phyloP scores from a whole-genome alignment of 371 early-diverging fungal genomes.

The Batkoa obscura region DNA sequence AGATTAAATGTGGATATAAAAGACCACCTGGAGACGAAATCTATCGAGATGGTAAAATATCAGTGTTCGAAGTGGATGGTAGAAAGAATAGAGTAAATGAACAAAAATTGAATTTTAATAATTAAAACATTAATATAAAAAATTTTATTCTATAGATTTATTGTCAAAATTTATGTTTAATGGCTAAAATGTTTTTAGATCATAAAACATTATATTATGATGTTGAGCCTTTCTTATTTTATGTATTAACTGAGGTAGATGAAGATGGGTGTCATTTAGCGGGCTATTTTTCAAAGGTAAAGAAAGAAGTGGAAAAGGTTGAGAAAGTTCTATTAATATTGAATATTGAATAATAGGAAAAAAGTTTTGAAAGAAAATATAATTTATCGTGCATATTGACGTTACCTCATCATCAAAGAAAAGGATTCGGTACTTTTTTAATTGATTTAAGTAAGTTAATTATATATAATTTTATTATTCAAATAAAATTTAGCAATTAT shows the following conservation, averaged over 20 bases:
- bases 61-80: slow-evolving; percentile 92
- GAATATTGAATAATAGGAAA: slow-evolving; percentile 43
- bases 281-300: slow-evolving; percentile 97
- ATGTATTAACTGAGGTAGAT: slow-evolving; percentile 74
- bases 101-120: slow-evolving; percentile 6
- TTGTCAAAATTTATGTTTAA: slow-evolving; percentile 92
- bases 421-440: slow-evolving; percentile 93
- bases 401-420: slow-evolving; percentile 87
- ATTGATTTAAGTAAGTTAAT: slow-evolving; percentile 65
- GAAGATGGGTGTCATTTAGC: slow-evolving; percentile 77
- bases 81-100: slow-evolving; percentile 48
- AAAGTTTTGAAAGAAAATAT: slow-evolving; percentile 71
- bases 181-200: slow-evolving; percentile 98
- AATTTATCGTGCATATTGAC: slow-evolving; percentile 98
- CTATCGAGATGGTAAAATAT: slow-evolving; percentile 73
- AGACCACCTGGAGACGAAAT: slow-evolving; percentile 99
- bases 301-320: slow-evolving; percentile 16
- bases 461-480: slow-evolving; percentile 12
- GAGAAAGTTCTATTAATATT: background rate
- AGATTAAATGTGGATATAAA: slow-evolving; percentile 49
- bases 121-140: no score
- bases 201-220: slow-evolving; percentile 99
- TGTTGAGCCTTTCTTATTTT: slow-evolving; percentile 98
- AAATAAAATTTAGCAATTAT: background rate
- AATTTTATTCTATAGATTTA: slow-evolving; percentile 40